These are phyloP conservation scores for Saturnispora sanitii DNA, from an alignment of 805 yeast species.

Conservation along the genomic window DNA sequence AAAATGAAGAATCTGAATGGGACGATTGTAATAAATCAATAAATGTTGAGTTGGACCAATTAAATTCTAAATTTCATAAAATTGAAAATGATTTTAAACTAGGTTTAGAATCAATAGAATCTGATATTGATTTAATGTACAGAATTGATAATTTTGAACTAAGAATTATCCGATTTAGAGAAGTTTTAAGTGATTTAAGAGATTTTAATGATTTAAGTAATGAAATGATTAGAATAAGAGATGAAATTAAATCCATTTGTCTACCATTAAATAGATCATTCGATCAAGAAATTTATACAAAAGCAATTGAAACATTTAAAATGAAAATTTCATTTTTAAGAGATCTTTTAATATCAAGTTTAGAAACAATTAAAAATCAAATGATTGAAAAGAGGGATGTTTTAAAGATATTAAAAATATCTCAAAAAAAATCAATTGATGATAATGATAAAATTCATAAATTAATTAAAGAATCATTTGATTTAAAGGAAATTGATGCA, in stretches of 20 bases:
- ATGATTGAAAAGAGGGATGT: slow-evolving; percentile 9
- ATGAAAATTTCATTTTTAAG: slow-evolving; percentile 5
- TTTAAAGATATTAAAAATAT: slow-evolving; percentile 7
- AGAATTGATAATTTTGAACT: slow-evolving; percentile 8
- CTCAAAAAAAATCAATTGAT: slow-evolving; percentile 6
- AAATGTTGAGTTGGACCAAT: neutral
- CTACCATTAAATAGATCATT: slow-evolving; percentile 7
- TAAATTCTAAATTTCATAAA: slow-evolving; percentile 14
- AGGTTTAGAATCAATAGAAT: slow-evolving; percentile 14
- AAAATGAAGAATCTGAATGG: slow-evolving; percentile 6
- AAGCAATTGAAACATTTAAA: neutral
- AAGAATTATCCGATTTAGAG: slow-evolving; percentile 21
- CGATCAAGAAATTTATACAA: slow-evolving; percentile 4
- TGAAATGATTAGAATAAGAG: slow-evolving; percentile 15
- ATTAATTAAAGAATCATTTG: slow-evolving; percentile 8
- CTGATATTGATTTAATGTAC: slow-evolving; percentile 14
- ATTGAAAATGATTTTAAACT: slow-evolving; percentile 23
- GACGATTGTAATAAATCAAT: slow-evolving; percentile 8
- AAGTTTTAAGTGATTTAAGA: slow-evolving; percentile 27
- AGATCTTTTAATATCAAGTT: neutral
- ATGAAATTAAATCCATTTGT: slow-evolving; percentile 17
- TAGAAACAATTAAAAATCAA: slow-evolving; percentile 3
- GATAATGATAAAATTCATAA: slow-evolving; percentile 9
- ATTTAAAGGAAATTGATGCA: slow-evolving; percentile 11
- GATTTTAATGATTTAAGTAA: slow-evolving; percentile 25